phyloP scores from a whole-genome alignment of 192 early-diverging fungal genomes.

The Coemansia sp. region DNA sequence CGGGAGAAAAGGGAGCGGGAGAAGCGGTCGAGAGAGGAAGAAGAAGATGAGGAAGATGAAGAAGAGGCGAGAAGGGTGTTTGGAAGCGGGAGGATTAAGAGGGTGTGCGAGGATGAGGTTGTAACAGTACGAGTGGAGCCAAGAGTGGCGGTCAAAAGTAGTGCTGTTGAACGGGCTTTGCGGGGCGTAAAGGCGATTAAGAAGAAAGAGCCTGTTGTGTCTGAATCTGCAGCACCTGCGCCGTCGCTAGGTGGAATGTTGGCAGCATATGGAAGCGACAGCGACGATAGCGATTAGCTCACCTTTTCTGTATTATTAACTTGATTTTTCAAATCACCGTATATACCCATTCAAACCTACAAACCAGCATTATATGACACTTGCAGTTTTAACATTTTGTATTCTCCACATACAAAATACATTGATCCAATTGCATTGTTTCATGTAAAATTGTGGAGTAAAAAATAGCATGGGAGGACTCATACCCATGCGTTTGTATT shows the following conservation, averaged over 20 bases:
- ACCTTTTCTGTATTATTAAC: not conserved
- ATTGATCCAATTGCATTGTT: no score
- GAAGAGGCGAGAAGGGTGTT: slow-evolving; percentile 25
- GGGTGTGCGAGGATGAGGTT: slow-evolving; percentile 33
- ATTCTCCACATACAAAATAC: not conserved
- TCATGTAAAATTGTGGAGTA: not conserved
- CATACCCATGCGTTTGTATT: not conserved
- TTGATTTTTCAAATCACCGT: not conserved
- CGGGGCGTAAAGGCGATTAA: slow-evolving; percentile 3
- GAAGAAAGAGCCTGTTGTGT: not conserved
- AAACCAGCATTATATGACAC: not conserved
- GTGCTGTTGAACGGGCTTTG: not conserved
- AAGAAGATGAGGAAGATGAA: slow-evolving; percentile 28
- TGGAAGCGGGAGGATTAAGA: slow-evolving; percentile 25
- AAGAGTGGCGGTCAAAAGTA: not conserved
- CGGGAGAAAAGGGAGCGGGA: not conserved
- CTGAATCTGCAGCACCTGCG: not conserved
- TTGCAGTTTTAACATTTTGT: not conserved
- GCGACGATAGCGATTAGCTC: not conserved
- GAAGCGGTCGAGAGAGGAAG: not conserved
- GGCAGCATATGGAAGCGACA: slow-evolving; percentile 34
- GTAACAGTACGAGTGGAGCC: slow-evolving; percentile 11
- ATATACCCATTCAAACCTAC: no score
- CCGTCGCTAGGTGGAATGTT: slow-evolving; percentile 31
- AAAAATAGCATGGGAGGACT: not conserved